Base-by-base conservation (phyloP, 2,329 filamentous ascomycete species). In the Venturia carpophila region DNA sequence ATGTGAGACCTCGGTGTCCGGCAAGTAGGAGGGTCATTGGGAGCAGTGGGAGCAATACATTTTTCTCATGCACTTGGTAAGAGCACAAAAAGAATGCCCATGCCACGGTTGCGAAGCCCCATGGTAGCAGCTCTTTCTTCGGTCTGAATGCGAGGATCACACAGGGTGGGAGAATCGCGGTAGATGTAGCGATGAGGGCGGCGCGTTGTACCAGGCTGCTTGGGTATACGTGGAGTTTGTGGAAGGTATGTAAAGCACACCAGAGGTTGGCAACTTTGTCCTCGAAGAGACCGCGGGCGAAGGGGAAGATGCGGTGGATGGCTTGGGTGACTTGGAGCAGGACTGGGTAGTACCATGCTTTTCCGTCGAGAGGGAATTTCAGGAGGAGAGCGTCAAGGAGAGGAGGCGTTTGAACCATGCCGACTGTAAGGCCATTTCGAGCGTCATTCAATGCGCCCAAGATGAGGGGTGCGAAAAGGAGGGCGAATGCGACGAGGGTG, bases 241-340 rank as follows among this genome's bases (percentile, higher is more conserved):
- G 82, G 65, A 95, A 82, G 0, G 94, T 88, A 73, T 97, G 95
- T 65, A 93, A 82, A 5, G 92, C 88, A 74, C 94, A 99, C 94
- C 94, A 99, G 71, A 97, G 89, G 74, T 99, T 99, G 72, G 94
- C 94, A 24, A 99, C 95, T 77, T 99, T 99, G 79, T 97, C 94
- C 77, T 99, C 95, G 71, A 97, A 99, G 7, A 99, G 79, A 3
- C 94, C 94, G n/a, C 94, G 87, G 1, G 92, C 87, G 73, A 99
- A 97, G 0, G 95, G 94, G 71, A 99, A 97, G 66, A 97, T 84
- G n/a, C 94, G 88, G 74, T 97, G 91, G 13, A 97, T 78, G 70
- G 92, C 84, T 76, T 99, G 95, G 0, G 87, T 80, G 43, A 95
- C 71, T 74, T 96, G 92, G 71, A 94, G 85, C 5, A 92, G 72